Percentiles rank a stretch among this genome's conserved stretches.
Evolutionary conservation across 116 monocot genomes (phyloP).

Genomic region (Dioscorea cayenensis): DNA sequence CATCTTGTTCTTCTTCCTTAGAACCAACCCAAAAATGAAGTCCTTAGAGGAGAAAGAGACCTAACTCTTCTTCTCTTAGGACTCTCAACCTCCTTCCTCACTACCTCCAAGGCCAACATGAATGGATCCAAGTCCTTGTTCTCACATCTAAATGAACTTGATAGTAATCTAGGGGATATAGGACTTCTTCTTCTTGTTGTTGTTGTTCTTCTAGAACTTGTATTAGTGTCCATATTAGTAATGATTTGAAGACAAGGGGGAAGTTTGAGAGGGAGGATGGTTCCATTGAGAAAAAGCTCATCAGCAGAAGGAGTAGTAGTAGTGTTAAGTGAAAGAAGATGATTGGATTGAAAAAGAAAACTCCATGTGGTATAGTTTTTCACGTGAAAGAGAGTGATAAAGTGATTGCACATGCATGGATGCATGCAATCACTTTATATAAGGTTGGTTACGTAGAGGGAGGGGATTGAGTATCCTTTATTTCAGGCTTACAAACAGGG

Average conservation of each 20-base stretch:
- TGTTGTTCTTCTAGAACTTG: not conserved
- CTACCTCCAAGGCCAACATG: not conserved
- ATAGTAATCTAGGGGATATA: too few relatives aligned
- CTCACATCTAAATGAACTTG: not conserved
- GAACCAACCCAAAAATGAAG: not conserved
- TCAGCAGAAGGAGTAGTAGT: not conserved
- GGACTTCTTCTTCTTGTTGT: too few relatives aligned
- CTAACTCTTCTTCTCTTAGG: not conserved
- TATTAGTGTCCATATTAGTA: not conserved
- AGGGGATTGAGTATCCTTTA: too few relatives aligned
- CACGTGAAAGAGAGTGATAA: too few relatives aligned
- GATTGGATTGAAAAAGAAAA: constrained; percentile 19
- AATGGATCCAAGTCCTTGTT: constrained; percentile 1
- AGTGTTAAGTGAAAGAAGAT: not conserved
- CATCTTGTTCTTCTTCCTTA: too few relatives aligned
- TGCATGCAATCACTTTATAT: too few relatives aligned
- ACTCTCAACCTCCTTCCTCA: not conserved
- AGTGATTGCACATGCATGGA: too few relatives aligned
- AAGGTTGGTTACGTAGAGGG: too few relatives aligned
- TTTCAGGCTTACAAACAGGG: too few relatives aligned
- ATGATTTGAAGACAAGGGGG: not conserved
- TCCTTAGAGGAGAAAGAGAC: constrained; percentile 4
- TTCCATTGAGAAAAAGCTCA: not conserved
- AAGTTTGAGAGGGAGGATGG: constrained; percentile 2
- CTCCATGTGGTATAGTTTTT: not conserved